Conservation (phyloP, 2,329 filamentous ascomycete species). For the Penicillium sp. region DNA sequence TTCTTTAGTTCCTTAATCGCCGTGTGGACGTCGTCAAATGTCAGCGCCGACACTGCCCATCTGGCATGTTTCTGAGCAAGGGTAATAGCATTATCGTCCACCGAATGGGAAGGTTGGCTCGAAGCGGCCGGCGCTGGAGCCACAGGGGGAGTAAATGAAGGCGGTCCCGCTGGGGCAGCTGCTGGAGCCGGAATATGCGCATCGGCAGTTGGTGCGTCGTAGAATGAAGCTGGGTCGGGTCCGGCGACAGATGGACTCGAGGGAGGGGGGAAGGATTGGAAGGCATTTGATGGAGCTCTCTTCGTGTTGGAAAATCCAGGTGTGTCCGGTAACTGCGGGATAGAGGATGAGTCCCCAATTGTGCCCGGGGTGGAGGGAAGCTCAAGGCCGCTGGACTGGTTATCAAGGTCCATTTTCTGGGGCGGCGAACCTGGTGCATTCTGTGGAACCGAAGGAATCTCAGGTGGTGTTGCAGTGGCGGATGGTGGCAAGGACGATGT, state of each 20-base stretch:
- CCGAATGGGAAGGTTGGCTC: slow-evolving; percentile 29
- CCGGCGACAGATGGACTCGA: slow-evolving; percentile 26
- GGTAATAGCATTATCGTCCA: slow-evolving; percentile 71
- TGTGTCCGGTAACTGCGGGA: slow-evolving; percentile 35
- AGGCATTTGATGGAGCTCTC: slow-evolving; percentile 24
- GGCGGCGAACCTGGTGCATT: slow-evolving; percentile 26
- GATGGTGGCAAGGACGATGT: slow-evolving; percentile 41
- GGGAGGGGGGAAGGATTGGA: slow-evolving; percentile 44
- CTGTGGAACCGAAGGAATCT: slow-evolving; percentile 25
- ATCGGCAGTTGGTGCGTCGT: slow-evolving; percentile 18
- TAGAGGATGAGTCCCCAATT: slow-evolving; percentile 28
- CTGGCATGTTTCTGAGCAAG: slow-evolving; percentile 93
- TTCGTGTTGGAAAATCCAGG: slow-evolving; percentile 21
- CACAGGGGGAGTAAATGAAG: slow-evolving; percentile 23
- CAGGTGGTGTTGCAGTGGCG: slow-evolving; percentile 17
- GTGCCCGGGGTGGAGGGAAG: slow-evolving; percentile 42
- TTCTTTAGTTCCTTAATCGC: slow-evolving; percentile 80
- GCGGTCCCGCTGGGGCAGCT: slow-evolving; percentile 13
- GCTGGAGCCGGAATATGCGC: slow-evolving; percentile 17
- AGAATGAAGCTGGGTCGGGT: slow-evolving; percentile 24
- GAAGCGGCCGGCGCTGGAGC: slow-evolving; percentile 19
- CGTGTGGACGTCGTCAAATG: slow-evolving; percentile 92
- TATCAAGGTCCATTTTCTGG: slow-evolving; percentile 37
- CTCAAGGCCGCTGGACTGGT: slow-evolving; percentile 29
- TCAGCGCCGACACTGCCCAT: slow-evolving; percentile 94